Evolutionary conservation across 1,284 basidiomycete genomes (phyloP).

Genomic region (Dichomitus squalens): DNA sequence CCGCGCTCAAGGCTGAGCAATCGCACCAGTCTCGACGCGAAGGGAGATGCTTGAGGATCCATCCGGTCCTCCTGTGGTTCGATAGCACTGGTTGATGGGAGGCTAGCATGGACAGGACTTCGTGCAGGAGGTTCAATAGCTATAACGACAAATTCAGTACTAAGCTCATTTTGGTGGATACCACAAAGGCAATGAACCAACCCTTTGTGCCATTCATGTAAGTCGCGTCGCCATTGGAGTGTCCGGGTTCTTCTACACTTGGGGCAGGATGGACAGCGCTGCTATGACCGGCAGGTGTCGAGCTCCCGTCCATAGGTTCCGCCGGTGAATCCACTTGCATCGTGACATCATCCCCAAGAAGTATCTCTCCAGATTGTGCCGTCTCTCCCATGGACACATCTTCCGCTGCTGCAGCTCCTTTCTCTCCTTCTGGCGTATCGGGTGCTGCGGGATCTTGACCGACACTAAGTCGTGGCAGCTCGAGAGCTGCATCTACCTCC

Average conservation of each 20-base stretch:
- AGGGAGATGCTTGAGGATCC: conserved; percentile 3
- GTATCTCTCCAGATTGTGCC: background rate
- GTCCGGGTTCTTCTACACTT: background rate
- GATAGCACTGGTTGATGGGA: background rate
- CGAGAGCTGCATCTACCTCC: background rate
- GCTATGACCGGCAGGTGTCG: background rate
- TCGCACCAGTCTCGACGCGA: conserved; percentile 1
- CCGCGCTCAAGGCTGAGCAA: conserved; percentile 13
- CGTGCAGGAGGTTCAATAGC: background rate
- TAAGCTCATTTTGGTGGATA: background rate
- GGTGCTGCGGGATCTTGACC: background rate
- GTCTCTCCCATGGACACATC: background rate
- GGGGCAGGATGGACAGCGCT: background rate
- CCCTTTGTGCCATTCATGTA: background rate
- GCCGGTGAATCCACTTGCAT: background rate
- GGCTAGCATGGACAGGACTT: background rate
- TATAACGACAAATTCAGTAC: background rate
- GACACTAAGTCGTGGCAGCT: background rate
- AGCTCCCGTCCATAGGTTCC: background rate
- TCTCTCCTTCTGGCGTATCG: background rate
- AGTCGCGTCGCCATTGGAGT: background rate
- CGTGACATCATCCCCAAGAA: background rate
- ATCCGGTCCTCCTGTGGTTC: background rate
- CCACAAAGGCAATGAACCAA: background rate
- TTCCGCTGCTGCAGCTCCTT: background rate